These are phyloP conservation scores for Planoprotostelium fungivorum DNA, from an alignment of 78 protist genomes.

Conservation along the genomic window DNA sequence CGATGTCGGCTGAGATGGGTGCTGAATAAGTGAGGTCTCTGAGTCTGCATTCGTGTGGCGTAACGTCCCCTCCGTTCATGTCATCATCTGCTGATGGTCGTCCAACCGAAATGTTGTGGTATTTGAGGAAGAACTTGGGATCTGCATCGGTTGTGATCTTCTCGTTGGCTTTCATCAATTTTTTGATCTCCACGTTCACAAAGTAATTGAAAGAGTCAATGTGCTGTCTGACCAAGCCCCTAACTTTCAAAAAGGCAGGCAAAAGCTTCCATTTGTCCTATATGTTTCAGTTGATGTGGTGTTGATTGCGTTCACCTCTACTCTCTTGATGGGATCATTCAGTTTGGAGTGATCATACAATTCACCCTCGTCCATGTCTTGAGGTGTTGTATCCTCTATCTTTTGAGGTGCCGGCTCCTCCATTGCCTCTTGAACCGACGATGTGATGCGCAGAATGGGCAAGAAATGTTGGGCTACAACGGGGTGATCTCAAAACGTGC, in stretches of 20 bases:
- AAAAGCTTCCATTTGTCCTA: conserved; percentile 95
- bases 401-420: too few species aligned
- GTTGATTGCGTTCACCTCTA: conserved; percentile 22
- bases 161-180: conserved; percentile 81
- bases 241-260: conserved; percentile 91
- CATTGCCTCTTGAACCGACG: too few species aligned
- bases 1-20: conserved; percentile 88
- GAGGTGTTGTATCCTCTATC: too few species aligned
- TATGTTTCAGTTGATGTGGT: not conserved
- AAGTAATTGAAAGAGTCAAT: conserved; percentile 95
- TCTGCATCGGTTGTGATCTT: conserved; percentile 74
- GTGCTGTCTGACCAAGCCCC: conserved; percentile 95
- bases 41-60: conserved; percentile 96
- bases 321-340: conserved; percentile 43
- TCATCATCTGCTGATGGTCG: conserved; percentile 71
- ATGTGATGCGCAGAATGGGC: too few species aligned
- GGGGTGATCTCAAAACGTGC: too few species aligned
- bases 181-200: conserved; percentile 68
- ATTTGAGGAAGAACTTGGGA: conserved; percentile 74
- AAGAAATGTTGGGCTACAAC: too few species aligned
- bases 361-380: conserved; percentile 17
- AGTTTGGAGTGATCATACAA: conserved; percentile 33
- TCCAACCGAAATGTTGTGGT: conserved; percentile 74
- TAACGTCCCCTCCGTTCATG: conserved; percentile 8
- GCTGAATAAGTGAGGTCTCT: conserved; percentile 98